phyloP scores from a whole-genome alignment of 768 basidiomycete genomes.

The Fomitopsis pulvina region DNA sequence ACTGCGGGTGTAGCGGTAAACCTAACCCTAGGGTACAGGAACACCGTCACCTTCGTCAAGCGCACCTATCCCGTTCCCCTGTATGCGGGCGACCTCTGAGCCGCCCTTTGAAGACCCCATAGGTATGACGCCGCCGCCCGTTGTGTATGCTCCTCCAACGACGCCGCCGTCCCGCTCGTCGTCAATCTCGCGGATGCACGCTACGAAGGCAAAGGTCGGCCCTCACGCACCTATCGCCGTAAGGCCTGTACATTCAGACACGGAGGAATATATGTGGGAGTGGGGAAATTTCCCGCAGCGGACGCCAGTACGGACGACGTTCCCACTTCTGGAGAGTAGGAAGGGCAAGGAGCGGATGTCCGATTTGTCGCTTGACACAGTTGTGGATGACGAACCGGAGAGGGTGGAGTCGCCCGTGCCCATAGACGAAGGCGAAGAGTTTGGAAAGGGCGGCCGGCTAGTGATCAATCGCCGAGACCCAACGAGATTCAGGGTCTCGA shows the following conservation, averaged over 20 bases:
- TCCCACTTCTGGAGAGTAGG: conserved; percentile 27
- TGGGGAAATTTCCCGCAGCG: conserved; percentile 88
- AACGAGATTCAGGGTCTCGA: conserved; percentile 55
- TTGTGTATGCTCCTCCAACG: conserved; percentile 4
- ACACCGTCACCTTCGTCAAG: conserved; percentile 17
- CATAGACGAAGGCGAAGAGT: conserved; percentile 20
- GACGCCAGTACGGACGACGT: conserved; percentile 54
- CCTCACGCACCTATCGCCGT: conserved; percentile 10
- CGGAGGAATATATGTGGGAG: conserved; percentile 86
- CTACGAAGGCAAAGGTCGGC: conserved; percentile 1
- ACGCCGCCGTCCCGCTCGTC: conserved; percentile 8
- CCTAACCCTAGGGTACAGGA: not conserved
- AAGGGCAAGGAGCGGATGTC: conserved; percentile 14
- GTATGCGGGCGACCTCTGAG: conserved; percentile 48
- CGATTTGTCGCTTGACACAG: not conserved
- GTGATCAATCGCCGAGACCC: conserved; percentile 54
- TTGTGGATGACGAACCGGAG: not conserved
- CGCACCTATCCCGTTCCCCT: conserved; percentile 29
- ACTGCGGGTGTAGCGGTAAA: not conserved
- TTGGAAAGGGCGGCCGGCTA: conserved; percentile 50
- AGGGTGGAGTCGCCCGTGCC: not conserved
- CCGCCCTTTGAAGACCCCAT: conserved; percentile 46
- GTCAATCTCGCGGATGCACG: conserved; percentile 14
- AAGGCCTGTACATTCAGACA: conserved; percentile 8
- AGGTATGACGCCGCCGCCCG: conserved; percentile 2